Base-by-base conservation (phyloP, 352 stramenopile species). In the Phytophthora cajani region DNA sequence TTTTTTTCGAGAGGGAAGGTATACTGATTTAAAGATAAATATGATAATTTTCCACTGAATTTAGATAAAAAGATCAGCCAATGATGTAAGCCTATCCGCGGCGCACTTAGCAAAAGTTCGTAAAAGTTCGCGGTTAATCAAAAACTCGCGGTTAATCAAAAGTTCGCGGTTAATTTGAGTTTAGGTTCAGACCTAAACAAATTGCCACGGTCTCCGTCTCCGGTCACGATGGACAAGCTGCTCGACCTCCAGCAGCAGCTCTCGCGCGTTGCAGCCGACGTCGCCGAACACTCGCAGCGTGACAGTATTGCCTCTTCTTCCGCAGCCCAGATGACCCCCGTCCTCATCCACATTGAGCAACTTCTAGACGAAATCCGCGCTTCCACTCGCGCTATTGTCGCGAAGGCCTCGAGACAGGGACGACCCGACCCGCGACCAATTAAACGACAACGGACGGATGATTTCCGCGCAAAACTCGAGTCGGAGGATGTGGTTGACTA, bases 331-430 rank as follows among this genome's bases (percentile, higher is more conserved):
- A n/a, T 55, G 25, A 55, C 49, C 21, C 49, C 49, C 49, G 49
- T 55, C 6, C 49, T 55, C 49, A 55, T 55, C 49, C 21, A 19
- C 49, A 55, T 55, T 19, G 23, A 55, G 49, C 49, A 55, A 12
- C 49, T 55, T 19, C 49, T 55, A 10, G 49, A 55, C 49, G 49
- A 55, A 12, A 55, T 55, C 21, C 49, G 49, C 10, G 49, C 23
- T 12, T 32, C 49, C 21, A 23, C 49, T n/a, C 49, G 49, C 25
- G 49, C 49, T 5, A 19, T 55, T 25, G 49, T 33, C 49, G 49
- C 49, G 5, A 33, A n/a, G 9, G 49, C 49, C 49, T 23, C 19
- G 6, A 6, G 25, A 19, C 19, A 8, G n/a, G 14, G 42, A 23
- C 8, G 16, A 3, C 9, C 27, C 6, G 49, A 32, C 10, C 23